Evolutionary conservation across 75 land plant genomes (phyloP).

Genomic region (Pseudotsuga menziesii): DNA sequence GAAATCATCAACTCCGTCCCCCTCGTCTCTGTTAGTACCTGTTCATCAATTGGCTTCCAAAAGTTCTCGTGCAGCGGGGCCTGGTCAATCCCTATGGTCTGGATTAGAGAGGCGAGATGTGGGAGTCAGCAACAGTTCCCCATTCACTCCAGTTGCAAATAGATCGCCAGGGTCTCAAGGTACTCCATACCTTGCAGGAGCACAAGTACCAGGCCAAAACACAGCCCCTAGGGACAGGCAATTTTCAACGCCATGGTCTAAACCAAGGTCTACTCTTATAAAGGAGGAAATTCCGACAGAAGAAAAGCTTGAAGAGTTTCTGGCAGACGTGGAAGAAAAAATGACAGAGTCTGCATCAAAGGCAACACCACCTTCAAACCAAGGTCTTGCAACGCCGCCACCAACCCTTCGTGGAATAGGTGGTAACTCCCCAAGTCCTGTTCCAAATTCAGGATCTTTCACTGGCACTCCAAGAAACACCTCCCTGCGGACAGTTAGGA

Average conservation of each 20-base stretch:
- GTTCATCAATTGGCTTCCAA: slow-evolving; percentile 36
- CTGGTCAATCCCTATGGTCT: slow-evolving; percentile 21
- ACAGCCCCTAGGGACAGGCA: slow-evolving; percentile 30
- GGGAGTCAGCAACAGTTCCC: slow-evolving; percentile 24
- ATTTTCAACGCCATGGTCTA: slow-evolving; percentile 57
- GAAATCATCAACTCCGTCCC: slow-evolving; percentile 18
- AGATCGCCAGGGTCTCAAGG: slow-evolving; percentile 31
- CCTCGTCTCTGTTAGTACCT: slow-evolving; percentile 60
- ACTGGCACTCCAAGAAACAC: slow-evolving; percentile 71
- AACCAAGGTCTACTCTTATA: slow-evolving; percentile 26
- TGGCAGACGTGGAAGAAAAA: slow-evolving; percentile 80
- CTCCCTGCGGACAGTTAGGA: slow-evolving; percentile 85
- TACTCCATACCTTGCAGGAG: slow-evolving; percentile 35
- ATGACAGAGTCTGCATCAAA: slow-evolving; percentile 60
- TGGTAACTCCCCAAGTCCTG: slow-evolving; percentile 36
- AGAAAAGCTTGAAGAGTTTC: slow-evolving; percentile 70
- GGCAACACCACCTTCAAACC: slow-evolving; percentile 17
- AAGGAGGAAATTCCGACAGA: slow-evolving; percentile 76
- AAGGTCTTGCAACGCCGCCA: slow-evolving; percentile 53
- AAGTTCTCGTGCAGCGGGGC: slow-evolving; percentile 17
- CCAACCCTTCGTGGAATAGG: slow-evolving; percentile 62
- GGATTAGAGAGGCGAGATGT: slow-evolving; percentile 23
- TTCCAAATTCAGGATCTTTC: slow-evolving; percentile 38
- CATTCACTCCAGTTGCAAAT: slow-evolving; percentile 25
- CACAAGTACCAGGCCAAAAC: slow-evolving; percentile 22